phyloP scores from a whole-genome alignment of 495 filamentous ascomycete species.

The Poronia punctata region DNA sequence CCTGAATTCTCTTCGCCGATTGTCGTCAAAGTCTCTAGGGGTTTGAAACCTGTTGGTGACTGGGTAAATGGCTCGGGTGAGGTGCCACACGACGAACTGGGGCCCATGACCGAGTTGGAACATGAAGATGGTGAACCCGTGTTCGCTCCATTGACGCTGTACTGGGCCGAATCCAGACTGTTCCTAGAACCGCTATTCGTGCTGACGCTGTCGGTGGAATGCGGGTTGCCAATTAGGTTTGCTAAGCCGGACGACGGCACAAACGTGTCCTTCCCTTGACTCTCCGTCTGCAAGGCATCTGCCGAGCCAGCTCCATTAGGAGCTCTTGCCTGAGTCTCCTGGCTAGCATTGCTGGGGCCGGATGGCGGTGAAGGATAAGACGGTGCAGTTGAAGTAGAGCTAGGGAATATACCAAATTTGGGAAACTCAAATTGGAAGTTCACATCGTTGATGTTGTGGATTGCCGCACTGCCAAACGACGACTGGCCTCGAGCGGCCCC shows the following conservation, averaged over 20 bases:
- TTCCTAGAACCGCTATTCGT: slow-evolving; percentile 42
- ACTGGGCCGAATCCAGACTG: slow-evolving; percentile 54
- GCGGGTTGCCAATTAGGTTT: slow-evolving; percentile 23
- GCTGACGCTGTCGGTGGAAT: slow-evolving; percentile 27
- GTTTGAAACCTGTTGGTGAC: slow-evolving; percentile 51
- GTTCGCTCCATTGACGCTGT: slow-evolving; percentile 30
- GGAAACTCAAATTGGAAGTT: slow-evolving; percentile 93
- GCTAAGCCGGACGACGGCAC: slow-evolving; percentile 26
- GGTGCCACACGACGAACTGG: slow-evolving; percentile 72
- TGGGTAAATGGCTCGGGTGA: slow-evolving; percentile 50
- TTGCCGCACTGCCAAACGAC: slow-evolving; percentile 36
- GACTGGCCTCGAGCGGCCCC: slow-evolving; percentile 12
- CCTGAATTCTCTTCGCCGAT: slow-evolving; percentile 48
- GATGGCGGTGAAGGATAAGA: slow-evolving; percentile 21
- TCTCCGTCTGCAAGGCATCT: slow-evolving; percentile 27
- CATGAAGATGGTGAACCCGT: slow-evolving; percentile 59
- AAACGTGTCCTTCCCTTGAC: slow-evolving; percentile 1
- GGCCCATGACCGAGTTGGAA: slow-evolving; percentile 46
- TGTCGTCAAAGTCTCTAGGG: slow-evolving; percentile 50
- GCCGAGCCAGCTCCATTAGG: too few relatives aligned
- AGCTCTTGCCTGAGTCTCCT: slow-evolving; percentile 23
- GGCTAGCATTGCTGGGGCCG: slow-evolving; percentile 16
- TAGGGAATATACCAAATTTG: slow-evolving; percentile 72
- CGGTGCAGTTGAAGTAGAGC: slow-evolving; percentile 44
- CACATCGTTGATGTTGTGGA: slow-evolving; percentile 63